Evolutionary conservation across 768 basidiomycete genomes (phyloP).

Genomic region (Mrakia hoshinonis): DNA sequence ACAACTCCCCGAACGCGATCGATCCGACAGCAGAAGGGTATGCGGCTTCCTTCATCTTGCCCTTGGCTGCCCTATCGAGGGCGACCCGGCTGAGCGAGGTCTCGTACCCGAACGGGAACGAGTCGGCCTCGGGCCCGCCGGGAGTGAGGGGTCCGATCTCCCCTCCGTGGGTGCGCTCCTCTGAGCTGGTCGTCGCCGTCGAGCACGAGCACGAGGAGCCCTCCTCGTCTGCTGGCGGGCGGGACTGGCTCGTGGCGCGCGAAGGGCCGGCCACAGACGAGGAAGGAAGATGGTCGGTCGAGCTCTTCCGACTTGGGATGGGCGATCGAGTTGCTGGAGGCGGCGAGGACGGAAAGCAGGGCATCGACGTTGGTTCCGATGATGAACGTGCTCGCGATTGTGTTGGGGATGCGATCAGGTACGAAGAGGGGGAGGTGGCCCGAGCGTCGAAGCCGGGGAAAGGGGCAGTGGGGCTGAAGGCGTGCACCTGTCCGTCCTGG

Average conservation of each 20-base stretch:
- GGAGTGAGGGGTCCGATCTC: constrained; percentile 9
- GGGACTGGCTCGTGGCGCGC: background rate
- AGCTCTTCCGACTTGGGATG: background rate
- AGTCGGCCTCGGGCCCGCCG: background rate
- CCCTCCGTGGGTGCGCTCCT: background rate
- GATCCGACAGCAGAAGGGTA: background rate
- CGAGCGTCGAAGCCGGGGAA: background rate
- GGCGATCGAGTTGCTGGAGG: background rate
- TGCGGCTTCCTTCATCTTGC: background rate
- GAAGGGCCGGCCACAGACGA: background rate
- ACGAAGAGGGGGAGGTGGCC: background rate
- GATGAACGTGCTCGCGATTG: background rate
- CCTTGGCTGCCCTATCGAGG: background rate
- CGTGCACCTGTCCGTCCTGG: background rate
- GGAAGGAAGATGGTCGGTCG: background rate
- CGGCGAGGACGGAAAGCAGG: background rate
- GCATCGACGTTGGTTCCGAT: background rate
- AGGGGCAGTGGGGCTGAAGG: background rate
- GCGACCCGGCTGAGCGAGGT: background rate
- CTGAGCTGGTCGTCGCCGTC: background rate
- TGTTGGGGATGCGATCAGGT: background rate
- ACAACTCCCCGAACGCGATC: constrained; percentile 1
- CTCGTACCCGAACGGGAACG: constrained; percentile 10
- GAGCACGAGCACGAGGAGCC: constrained; percentile 5
- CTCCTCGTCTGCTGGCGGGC: background rate